phyloP scores from a whole-genome alignment of 2,329 filamentous ascomycete species.

The Cladosporium sp. region DNA sequence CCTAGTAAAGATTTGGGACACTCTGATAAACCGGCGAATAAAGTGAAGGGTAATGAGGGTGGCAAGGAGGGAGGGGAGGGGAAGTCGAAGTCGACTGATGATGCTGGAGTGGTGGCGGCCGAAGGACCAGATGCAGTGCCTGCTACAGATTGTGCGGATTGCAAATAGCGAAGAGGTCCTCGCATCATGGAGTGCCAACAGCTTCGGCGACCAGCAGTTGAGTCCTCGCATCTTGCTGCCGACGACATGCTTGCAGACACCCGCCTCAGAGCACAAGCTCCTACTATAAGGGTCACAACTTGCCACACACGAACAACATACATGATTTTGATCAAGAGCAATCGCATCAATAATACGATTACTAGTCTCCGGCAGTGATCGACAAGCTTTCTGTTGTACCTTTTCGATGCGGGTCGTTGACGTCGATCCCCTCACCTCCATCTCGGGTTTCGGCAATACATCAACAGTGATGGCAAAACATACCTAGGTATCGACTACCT shows the following conservation, averaged over 20 bases:
- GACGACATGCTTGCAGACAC: background rate
- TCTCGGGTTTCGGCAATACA: background rate
- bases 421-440: background rate
- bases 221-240: no score
- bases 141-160: background rate
- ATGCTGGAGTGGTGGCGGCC: background rate
- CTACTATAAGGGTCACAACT: background rate
- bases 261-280: background rate
- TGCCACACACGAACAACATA: background rate
- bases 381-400: background rate
- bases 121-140: background rate
- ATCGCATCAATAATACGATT: background rate
- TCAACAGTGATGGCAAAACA: background rate
- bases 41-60: slow-evolving; percentile 5
- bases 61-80: background rate
- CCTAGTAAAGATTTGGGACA: slow-evolving; percentile 79
- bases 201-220: no score
- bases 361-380: background rate
- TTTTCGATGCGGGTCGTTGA: background rate
- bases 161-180: background rate
- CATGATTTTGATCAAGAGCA: background rate
- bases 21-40: slow-evolving; percentile 43
- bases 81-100: background rate
- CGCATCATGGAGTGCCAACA: no score
- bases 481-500: background rate